A percentile compares a stretch with the other conserved stretches of the same genome.
These are phyloP conservation scores for Aspergillus egyptiacus DNA, from an alignment of 495 filamentous ascomycete genomes.

Conservation along the genomic window DNA sequence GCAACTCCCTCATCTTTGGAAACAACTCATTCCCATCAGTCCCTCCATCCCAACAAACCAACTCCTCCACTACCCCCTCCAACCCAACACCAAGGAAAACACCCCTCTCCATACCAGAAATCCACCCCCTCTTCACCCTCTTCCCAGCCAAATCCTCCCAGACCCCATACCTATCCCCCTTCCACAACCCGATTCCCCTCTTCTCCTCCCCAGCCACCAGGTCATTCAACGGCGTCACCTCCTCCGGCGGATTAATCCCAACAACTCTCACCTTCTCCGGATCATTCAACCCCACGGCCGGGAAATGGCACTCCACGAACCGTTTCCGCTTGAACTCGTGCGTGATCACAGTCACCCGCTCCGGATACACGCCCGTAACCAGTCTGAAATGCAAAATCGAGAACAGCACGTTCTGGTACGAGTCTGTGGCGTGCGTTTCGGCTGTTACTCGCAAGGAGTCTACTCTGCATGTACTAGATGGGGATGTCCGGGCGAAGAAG, in stretches of 20 bases:
- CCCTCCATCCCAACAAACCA: constrained; percentile 39
- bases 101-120: constrained; percentile 20
- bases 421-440: constrained; percentile 69
- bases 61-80: constrained; percentile 27
- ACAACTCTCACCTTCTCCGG: constrained; percentile 41
- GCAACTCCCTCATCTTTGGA: constrained; percentile 27
- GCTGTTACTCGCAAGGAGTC: constrained; percentile 33
- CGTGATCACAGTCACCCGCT: constrained; percentile 60
- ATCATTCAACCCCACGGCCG: constrained; percentile 48
- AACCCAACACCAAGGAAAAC: constrained; percentile 24
- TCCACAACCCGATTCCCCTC: constrained; percentile 42
- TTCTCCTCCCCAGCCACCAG: constrained; percentile 37
- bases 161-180: constrained; percentile 40
- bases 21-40: constrained; percentile 33
- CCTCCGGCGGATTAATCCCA: constrained; percentile 64
- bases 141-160: constrained; percentile 31
- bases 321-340: constrained; percentile 68
- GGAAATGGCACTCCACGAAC: constrained; percentile 63
- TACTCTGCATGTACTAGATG: too few relatives aligned
- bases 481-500: too few relatives aligned
- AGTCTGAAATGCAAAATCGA: constrained; percentile 55
- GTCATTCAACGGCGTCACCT: constrained; percentile 42
- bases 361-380: constrained; percentile 31
- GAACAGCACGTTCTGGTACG: constrained; percentile 71
- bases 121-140: constrained; percentile 38